Conservation (phyloP, 2,329 filamentous ascomycete species). For the Hyphodiscus sp. region DNA sequence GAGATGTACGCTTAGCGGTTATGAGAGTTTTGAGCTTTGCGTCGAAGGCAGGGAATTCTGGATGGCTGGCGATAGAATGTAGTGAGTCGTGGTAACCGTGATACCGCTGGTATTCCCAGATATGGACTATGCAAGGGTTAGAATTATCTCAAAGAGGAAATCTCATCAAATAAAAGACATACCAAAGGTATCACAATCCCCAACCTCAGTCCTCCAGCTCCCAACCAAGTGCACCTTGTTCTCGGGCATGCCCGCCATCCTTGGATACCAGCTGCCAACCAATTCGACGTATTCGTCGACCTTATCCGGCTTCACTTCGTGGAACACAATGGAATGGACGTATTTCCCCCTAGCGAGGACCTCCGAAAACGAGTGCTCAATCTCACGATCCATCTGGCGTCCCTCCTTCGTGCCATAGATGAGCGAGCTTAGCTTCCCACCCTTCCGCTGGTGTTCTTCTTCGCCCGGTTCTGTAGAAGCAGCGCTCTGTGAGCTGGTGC, state of each 20-base stretch:
- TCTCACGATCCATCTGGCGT: slow-evolving; percentile 87
- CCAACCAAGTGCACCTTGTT: slow-evolving; percentile 96
- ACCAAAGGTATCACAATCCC: slow-evolving; percentile 96
- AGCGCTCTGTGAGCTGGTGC: slow-evolving; percentile 49
- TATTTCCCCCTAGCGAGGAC: slow-evolving; percentile 95
- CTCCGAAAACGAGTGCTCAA: slow-evolving; percentile 93
- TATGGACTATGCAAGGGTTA: slow-evolving; percentile 66
- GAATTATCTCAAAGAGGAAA: slow-evolving; percentile 8
- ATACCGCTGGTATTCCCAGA: slow-evolving; percentile 99
- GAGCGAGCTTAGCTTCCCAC: slow-evolving; percentile 71
- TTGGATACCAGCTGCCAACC: slow-evolving; percentile 87
- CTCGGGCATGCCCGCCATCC: slow-evolving; percentile 74
- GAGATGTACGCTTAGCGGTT: slow-evolving; percentile 73
- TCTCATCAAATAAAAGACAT: slow-evolving; percentile 30
- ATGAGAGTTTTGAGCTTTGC: slow-evolving; percentile 80
- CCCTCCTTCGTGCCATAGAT: slow-evolving; percentile 98
- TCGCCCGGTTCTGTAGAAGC: slow-evolving; percentile 55
- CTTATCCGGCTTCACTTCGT: slow-evolving; percentile 91
- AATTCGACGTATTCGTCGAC: slow-evolving; percentile 91
- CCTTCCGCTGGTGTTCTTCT: slow-evolving; percentile 56
- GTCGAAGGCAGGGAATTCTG: slow-evolving; percentile 80
- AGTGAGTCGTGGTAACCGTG: slow-evolving; percentile 91
- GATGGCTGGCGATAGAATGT: slow-evolving; percentile 74
- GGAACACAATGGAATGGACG: slow-evolving; percentile 94
- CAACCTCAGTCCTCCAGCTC: slow-evolving; percentile 97